Evolutionary conservation across 2,329 filamentous ascomycete genomes (phyloP).

Genomic region (Didymella segeticola): DNA sequence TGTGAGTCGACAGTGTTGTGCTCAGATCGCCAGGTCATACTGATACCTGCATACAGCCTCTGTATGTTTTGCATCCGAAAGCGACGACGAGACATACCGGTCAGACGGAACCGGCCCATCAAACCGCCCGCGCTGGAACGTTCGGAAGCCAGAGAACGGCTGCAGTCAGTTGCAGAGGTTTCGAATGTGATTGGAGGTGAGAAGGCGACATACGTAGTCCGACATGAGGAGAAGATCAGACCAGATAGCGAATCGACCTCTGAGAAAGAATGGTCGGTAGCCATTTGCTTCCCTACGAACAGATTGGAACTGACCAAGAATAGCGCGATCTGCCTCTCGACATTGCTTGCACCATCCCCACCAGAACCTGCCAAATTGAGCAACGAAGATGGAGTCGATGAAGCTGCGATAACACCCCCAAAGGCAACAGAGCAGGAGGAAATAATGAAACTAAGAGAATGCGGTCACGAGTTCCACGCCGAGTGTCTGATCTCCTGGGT

Average conservation of each 20-base stretch:
- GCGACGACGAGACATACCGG: slow-evolving; percentile 14
- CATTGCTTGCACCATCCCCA: slow-evolving; percentile 32
- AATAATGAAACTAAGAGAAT: slow-evolving; percentile 36
- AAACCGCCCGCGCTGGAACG: slow-evolving; percentile 29
- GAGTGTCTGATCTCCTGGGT: slow-evolving; percentile 43
- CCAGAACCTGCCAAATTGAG: slow-evolving; percentile 36
- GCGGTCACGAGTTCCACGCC: slow-evolving; percentile 41
- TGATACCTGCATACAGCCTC: slow-evolving; percentile 18
- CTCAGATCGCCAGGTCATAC: background rate
- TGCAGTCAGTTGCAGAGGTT: slow-evolving; percentile 32
- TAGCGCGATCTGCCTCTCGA: slow-evolving; percentile 45
- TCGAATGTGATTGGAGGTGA: slow-evolving; percentile 9
- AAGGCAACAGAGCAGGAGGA: slow-evolving; percentile 22
- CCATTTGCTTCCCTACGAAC: too few relatives aligned
- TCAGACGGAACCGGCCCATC: slow-evolving; percentile 2
- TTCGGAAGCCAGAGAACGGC: slow-evolving; percentile 29
- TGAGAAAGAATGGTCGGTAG: slow-evolving; percentile 38
- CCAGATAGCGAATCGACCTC: slow-evolving; percentile 26
- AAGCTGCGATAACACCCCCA: slow-evolving; percentile 2
- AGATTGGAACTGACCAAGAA: slow-evolving; percentile 17
- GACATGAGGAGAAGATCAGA: background rate
- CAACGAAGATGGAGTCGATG: slow-evolving; percentile 15
- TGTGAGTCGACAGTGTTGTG: slow-evolving; percentile 29
- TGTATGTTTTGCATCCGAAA: slow-evolving; percentile 33
- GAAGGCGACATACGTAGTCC: slow-evolving; percentile 6